phyloP scores from a whole-genome alignment of 441 rosid genomes.

The Flueggea neowawraea region DNA sequence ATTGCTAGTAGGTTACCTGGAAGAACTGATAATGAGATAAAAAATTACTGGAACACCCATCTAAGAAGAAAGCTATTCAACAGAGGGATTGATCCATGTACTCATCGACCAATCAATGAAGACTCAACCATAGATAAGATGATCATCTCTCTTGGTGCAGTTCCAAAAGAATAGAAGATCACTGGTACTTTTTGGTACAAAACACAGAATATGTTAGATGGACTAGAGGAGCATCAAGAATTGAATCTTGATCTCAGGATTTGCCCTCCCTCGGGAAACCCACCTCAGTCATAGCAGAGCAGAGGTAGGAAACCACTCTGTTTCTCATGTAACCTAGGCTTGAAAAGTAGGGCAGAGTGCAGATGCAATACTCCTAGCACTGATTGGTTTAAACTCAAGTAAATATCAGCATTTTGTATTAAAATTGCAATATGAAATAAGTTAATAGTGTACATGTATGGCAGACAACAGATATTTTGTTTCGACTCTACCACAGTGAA shows the following conservation, averaged over 20 bases:
- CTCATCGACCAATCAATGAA: slow-evolving; percentile 58
- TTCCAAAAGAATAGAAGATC: slow-evolving; percentile 11
- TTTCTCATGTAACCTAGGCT: slow-evolving; percentile 55
- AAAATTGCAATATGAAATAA: not conserved
- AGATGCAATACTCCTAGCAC: slow-evolving; percentile 18
- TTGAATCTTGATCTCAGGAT: slow-evolving; percentile 76
- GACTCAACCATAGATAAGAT: slow-evolving; percentile 13
- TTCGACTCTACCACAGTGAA: too few relatives aligned
- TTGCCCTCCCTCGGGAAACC: slow-evolving; percentile 48
- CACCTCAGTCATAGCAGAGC: slow-evolving; percentile 16
- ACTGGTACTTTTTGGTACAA: slow-evolving; percentile 1
- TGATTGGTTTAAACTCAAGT: not conserved
- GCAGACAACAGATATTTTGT: too few relatives aligned
- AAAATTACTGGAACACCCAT: slow-evolving; percentile 92
- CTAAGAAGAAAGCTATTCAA: slow-evolving; percentile 69
- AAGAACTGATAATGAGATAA: slow-evolving; percentile 90
- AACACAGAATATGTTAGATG: slow-evolving; percentile 34
- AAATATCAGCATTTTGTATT: not conserved
- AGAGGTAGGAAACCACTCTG: slow-evolving; percentile 25
- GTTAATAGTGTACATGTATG: too few relatives aligned
- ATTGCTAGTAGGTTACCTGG: slow-evolving; percentile 85
- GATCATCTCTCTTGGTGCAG: not conserved
- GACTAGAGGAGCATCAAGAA: slow-evolving; percentile 35
- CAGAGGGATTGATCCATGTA: slow-evolving; percentile 76
- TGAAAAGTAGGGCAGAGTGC: slow-evolving; percentile 48